These are phyloP conservation scores for Penicillium longicatenatum DNA, from an alignment of 495 filamentous ascomycete species.

Conservation along the genomic window DNA sequence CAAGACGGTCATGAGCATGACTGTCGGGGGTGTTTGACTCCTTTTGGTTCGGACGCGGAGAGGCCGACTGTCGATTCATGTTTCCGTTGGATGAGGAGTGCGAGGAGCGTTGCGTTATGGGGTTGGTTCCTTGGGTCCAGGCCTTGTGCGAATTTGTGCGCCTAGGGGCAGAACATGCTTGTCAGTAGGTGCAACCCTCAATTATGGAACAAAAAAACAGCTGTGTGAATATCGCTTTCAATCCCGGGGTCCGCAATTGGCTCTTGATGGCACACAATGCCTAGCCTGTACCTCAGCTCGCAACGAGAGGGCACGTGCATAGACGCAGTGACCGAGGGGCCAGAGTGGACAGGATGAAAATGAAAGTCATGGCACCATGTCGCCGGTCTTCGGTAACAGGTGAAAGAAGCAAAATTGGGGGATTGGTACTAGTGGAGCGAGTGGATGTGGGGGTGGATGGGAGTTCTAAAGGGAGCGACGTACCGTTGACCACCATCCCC, in stretches of 20 bases:
- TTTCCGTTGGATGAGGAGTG: constrained; percentile 56
- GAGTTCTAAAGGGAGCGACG: constrained; percentile 24
- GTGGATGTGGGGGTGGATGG: constrained; percentile 1
- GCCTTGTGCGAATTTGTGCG: constrained; percentile 59
- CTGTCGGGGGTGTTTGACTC: constrained; percentile 61
- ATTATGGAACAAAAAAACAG: constrained; percentile 11
- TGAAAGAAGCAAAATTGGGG: background rate
- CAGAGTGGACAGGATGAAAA: constrained; percentile 8
- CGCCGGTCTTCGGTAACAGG: background rate
- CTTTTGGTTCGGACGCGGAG: constrained; percentile 43
- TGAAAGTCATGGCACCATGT: background rate
- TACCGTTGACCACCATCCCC: constrained; percentile 59
- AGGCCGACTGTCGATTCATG: constrained; percentile 42
- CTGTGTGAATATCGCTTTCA: constrained; percentile 1
- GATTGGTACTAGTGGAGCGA: background rate
- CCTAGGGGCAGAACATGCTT: constrained; percentile 35
- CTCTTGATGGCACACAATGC: constrained; percentile 18
- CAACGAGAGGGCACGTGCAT: constrained; percentile 24
- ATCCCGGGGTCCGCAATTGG: constrained; percentile 25
- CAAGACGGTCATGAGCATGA: constrained; percentile 65
- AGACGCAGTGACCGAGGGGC: constrained; percentile 7
- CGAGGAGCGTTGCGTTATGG: constrained; percentile 62
- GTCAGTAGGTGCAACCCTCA: constrained; percentile 20
- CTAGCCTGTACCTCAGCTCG: constrained; percentile 14
- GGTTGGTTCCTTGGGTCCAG: constrained; percentile 65